Conservation (phyloP, 2,329 filamentous ascomycete species). For the Penicillium sp. region DNA sequence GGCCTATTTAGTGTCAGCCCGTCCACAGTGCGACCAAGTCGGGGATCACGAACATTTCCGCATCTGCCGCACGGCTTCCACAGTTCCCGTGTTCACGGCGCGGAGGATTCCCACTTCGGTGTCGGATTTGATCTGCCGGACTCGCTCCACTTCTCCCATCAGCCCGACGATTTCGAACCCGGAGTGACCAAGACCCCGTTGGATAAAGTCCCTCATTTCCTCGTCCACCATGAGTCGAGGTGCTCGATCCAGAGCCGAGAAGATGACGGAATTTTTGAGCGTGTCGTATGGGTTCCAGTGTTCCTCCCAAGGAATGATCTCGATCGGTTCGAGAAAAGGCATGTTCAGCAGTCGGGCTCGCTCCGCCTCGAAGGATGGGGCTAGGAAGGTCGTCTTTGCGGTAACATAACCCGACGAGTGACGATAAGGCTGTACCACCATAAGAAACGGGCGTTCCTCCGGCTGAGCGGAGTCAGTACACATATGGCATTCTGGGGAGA, state of each 20-base stretch:
- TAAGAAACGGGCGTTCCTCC: constrained; percentile 55
- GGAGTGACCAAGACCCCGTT: constrained; percentile 45
- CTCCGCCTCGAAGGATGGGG: constrained; percentile 54
- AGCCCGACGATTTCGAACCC: constrained; percentile 53
- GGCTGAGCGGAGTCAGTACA: too few species aligned
- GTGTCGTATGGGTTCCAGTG: constrained; percentile 57
- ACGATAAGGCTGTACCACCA: constrained; percentile 49
- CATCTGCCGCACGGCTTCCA: constrained; percentile 54
- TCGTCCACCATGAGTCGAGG: constrained; percentile 55
- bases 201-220: constrained; percentile 57
- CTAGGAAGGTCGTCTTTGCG: constrained; percentile 51
- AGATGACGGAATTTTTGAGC: constrained; percentile 41
- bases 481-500: too few species aligned
- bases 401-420: constrained; percentile 34
- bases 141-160: constrained; percentile 47
- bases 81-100: constrained; percentile 57
- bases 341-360: constrained; percentile 52
- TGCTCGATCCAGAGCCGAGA: constrained; percentile 18
- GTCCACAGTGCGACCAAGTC: too few species aligned
- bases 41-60: too few species aligned
- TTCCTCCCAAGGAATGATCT: constrained; percentile 55
- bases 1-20: too few species aligned
- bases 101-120: constrained; percentile 51
- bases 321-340: constrained; percentile 45
- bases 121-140: constrained; percentile 51